Base-by-base conservation (phyloP, 306 rosid genomes). In the Rubus parviflorus region DNA sequence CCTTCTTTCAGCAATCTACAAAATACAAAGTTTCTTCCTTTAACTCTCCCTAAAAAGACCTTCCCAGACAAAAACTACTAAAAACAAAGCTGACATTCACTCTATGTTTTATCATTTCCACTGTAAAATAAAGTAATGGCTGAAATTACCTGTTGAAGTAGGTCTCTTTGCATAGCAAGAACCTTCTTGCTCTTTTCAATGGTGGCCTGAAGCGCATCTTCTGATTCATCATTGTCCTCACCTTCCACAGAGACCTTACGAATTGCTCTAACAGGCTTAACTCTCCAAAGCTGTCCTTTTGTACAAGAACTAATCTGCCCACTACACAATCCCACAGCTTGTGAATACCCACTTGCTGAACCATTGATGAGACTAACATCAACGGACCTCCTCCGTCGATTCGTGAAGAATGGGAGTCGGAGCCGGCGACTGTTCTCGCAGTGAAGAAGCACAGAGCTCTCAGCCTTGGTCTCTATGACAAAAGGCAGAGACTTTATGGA, bases 181-280 rank as follows among this genome's bases (percentile, higher is more conserved):
- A 88, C 91, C 88, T 89, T 91, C 86, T 88, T 88, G 81, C 92
- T 87, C 87, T 92, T 95, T 58, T 89, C 92, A 84, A 92, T 95
- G 74, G 96, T 87, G 83, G 83, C 89, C 62, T 87, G 82, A 79
- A 92, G 67, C 35, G 77, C 68, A 63, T 90, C 91, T 20, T 90
- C 95, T 4, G 87, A 43, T 19, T 81, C 92, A 74, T 84, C 91
- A 30, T 76, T 73, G 66, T 74, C 83, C 52, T 84, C 93, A 72
- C 82, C 75, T 3, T 71, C 80, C 69, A 53, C 85, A 3, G 52
- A 66, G 81, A 53, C 84, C 77, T 83, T 88, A 40, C 75, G 76
- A 4, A 54, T 42, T n/a, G 93, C 91, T 74, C 83, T 79, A 42
- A 80, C 11, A 37, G 83, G 84, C 85, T 54, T 81, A 35, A 73